These are phyloP conservation scores for Fusarium anthophilum DNA, from an alignment of 2,329 filamentous ascomycete genomes.

Conservation along the genomic window DNA sequence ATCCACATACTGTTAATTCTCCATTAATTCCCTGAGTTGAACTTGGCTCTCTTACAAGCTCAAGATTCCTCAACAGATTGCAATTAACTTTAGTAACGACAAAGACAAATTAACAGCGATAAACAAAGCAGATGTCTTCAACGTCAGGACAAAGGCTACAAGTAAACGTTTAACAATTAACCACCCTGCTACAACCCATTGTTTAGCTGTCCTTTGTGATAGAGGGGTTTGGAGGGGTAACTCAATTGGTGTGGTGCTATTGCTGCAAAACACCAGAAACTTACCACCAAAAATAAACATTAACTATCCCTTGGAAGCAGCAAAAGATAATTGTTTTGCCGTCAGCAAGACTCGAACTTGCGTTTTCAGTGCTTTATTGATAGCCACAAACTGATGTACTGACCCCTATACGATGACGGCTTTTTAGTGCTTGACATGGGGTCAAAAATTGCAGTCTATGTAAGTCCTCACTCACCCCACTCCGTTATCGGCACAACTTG, in stretches of 20 bases:
- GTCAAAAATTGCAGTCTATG: background rate
- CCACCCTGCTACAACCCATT: background rate
- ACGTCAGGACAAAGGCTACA: background rate
- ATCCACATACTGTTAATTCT: background rate
- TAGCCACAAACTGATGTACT: slow-evolving; percentile 40
- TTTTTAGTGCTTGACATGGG: slow-evolving; percentile 1
- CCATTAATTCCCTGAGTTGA: background rate
- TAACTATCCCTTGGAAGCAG: background rate
- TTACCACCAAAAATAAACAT: background rate
- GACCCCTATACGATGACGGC: slow-evolving; percentile 42
- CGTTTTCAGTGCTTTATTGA: slow-evolving; percentile 33
- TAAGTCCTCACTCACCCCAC: fast-evolving
- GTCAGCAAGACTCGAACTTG: slow-evolving; percentile 40
- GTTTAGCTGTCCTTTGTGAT: background rate
- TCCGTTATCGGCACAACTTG: slow-evolving; percentile 5
- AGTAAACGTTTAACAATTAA: background rate
- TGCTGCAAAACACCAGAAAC: background rate
- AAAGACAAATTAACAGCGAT: background rate
- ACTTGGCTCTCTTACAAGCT: background rate
- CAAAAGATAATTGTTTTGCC: slow-evolving; percentile 22
- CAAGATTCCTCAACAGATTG: background rate
- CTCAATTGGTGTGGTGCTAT: no score
- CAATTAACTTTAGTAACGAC: background rate
- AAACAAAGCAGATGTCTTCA: background rate
- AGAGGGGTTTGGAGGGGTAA: slow-evolving; percentile 8